Conservation (phyloP, 257 asterid genomes). For the Jasminum sambac region DNA sequence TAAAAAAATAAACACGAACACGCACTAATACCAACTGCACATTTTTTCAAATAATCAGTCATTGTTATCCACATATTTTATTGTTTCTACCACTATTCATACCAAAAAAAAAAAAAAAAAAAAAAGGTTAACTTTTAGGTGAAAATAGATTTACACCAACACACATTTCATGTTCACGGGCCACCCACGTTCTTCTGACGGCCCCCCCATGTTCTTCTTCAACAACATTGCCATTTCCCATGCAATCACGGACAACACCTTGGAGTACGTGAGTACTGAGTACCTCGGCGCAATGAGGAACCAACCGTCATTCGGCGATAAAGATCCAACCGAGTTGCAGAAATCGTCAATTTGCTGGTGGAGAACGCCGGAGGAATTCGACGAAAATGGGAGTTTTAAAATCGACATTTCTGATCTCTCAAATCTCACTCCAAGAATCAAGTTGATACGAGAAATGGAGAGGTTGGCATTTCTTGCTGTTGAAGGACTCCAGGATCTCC, state of each 20-base stretch:
- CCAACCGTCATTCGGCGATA: constrained; percentile 39
- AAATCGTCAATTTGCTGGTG: constrained; percentile 55
- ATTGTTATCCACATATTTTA: no score
- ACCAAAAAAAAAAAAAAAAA: no score
- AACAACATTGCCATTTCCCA: background rate
- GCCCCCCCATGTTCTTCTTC: background rate
- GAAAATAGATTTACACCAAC: no score
- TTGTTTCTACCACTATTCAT: no score
- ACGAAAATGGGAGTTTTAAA: constrained; percentile 54
- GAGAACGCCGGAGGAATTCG: constrained; percentile 49
- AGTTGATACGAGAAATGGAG: constrained; percentile 66
- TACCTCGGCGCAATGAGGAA: constrained; percentile 29
- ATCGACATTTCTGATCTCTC: constrained; percentile 44
- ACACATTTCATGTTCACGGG: no score
- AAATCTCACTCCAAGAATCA: constrained; percentile 51
- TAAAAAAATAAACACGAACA: no score
- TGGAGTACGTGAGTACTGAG: background rate
- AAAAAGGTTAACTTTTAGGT: no score
- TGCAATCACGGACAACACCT: constrained; percentile 6
- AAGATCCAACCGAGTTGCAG: constrained; percentile 41
- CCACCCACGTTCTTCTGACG: no score
- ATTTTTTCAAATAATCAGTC: no score
- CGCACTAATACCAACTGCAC: no score
- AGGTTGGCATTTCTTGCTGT: constrained; percentile 50
- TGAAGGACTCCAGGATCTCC: constrained; percentile 57